Evolutionary conservation across 2,329 filamentous ascomycete species (phyloP), one percentile per base, ranked within the genome.

Genomic region (Aspergillus neotritici): DNA sequence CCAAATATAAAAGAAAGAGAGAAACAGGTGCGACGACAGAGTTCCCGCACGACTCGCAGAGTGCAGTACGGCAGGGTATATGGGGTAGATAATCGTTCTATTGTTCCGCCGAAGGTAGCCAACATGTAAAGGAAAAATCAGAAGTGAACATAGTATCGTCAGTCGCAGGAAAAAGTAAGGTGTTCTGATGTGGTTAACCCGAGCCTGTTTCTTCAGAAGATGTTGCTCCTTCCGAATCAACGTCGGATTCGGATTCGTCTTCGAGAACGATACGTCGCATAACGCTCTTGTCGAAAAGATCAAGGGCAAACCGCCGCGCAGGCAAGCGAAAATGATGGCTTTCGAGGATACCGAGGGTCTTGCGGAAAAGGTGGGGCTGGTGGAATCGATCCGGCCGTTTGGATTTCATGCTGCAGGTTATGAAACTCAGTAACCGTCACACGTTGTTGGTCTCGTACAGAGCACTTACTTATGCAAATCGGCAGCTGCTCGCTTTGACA

Each of bases 251-350:
- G 10, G 70, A 70, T 14, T 86, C 84, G 55, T 87, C 84, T 40
- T 86, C 83, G 45, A 94, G 82, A 10, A 98, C 86, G 47, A 96
- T 86, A 52, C 81, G 80, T 50, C 89, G 77, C 67, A 97, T 76
- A 34, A 97, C 87, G 46, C 80, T 83, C 67, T 91, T 93, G 59
- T 97, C 91, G 58, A 98, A 98, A 15, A 98, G 70, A 61, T 97
- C 93, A 47, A 97, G 83, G 30, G 95, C 86, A 68, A 95, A 90
- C 35, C 91, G 83, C 49, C 91, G 84, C 21, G 94, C 86, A 1
- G 84, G 84, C 2, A 98, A 76, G 15, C 89, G 80, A 66, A 93
- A 97, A 61, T 94, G 88, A 57, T 95, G 91, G 53, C 81, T 83
- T 65, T 96, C 89, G 46, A 98, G 76, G 37, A 97, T 75, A 7